Evolutionary conservation across 495 filamentous ascomycete species (phyloP), one percentile per base, ranked within the genome.

Genomic region (Thozetella sp.): DNA sequence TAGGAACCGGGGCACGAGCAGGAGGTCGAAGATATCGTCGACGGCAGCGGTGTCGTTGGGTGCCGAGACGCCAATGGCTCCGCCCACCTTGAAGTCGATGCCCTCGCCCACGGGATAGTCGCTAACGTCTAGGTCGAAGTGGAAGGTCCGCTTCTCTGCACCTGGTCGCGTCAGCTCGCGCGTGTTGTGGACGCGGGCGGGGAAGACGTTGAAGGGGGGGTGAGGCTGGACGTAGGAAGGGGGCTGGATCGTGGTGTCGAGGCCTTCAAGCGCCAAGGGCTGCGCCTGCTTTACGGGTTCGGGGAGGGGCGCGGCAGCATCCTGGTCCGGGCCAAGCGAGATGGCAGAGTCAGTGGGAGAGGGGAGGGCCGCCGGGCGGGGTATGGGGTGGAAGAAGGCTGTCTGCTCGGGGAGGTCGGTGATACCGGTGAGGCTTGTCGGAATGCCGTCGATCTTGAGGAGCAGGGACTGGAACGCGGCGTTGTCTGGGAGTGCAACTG

Each of bases 101-200:
- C 84, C 84, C 40, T 91, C 88, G 74, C 94, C 92, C 24, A 86
- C 88, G 0, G 95, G 95, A 65, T 99, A 99, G 69, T 97, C 87
- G 25, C 95, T 98, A 46, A 99, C 90, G 65, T 98, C 95, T 40
- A 99, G 85, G 61, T 97, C 95, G 64, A 97, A 97, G 71, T 99
- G 95, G 72, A 92, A 97, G 0, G 95, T 99, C 46, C 93, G 82
- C 82, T 98, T 98, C 78, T 94, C 90, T 12, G 95, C 95, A n/a
- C 93, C 93, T n/a, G 81, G 77, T 61, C 86, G 88, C 1, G 95
- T 99, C 58, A 99, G 75, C 72, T 97, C 93, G 25, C 95, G 89
- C 1, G 92, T 86, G 66, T 85, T 85, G 70, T 90, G 86, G 45
- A 99, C 83, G 59, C 86, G 90, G 22, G 93, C 93, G 10, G 92